Percentiles rank a stretch among this genome's conserved stretches.
Conservation (phyloP, 176 grass and related monocot species). For the Coix lacrymajobi region DNA sequence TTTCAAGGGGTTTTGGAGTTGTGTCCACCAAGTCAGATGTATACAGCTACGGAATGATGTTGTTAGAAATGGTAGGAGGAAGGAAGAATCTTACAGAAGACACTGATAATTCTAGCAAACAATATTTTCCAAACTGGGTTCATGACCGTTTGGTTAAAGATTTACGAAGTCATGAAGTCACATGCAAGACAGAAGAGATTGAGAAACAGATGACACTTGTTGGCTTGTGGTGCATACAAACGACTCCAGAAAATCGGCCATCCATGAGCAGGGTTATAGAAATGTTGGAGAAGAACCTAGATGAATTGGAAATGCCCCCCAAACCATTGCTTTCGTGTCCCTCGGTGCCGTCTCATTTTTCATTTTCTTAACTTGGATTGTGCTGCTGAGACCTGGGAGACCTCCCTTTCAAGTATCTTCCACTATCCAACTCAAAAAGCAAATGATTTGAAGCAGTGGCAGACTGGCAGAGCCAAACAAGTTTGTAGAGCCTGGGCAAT, state of each 20-base stretch:
- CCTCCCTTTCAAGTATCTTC: background rate
- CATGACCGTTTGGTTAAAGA: constrained; percentile 33
- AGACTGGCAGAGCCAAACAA: background rate
- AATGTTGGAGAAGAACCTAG: constrained; percentile 44
- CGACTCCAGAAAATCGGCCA: constrained; percentile 34
- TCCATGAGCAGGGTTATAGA: constrained; percentile 47
- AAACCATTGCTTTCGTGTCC: constrained; percentile 17
- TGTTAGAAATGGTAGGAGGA: constrained; percentile 47
- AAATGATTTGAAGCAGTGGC: background rate
- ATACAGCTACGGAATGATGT: constrained; percentile 75
- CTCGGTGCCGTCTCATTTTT: background rate
- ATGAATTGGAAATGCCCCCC: constrained; percentile 41
- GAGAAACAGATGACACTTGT: constrained; percentile 29
- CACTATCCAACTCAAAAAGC: background rate
- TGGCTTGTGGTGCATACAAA: constrained; percentile 64
- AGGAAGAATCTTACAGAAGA: constrained; percentile 10
- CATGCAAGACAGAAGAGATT: constrained; percentile 18
- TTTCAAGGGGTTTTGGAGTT: constrained; percentile 47
- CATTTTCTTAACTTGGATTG: background rate
- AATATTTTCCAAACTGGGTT: constrained; percentile 45
- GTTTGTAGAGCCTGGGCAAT: background rate
- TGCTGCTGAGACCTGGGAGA: background rate
- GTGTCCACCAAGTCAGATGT: constrained; percentile 59
- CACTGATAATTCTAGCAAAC: constrained; percentile 7
- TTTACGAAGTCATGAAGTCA: constrained; percentile 17